Percentiles rank a stretch among this genome's conserved stretches.
These are phyloP conservation scores for Neopestalotiopsis sp. DNA, from an alignment of 2,329 filamentous ascomycete genomes.

Conservation along the genomic window DNA sequence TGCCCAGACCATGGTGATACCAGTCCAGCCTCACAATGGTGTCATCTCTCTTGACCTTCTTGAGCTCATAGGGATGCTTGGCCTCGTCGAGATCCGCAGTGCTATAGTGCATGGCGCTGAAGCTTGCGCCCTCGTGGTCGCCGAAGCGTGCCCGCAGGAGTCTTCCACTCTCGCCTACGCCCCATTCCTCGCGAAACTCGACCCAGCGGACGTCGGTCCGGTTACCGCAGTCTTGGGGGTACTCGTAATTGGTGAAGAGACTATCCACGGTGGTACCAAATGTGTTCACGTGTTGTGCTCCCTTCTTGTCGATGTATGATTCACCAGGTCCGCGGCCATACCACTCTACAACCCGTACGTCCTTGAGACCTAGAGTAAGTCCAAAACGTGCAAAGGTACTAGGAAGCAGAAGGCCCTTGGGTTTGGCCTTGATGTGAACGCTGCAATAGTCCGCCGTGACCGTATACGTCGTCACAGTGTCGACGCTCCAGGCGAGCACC, in stretches of 20 bases:
- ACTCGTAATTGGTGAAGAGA: constrained; percentile 68
- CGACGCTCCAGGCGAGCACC: constrained; percentile 65
- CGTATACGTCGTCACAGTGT: constrained; percentile 58
- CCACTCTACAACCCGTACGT: constrained; percentile 56
- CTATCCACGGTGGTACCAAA: constrained; percentile 53
- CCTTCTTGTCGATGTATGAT: constrained; percentile 70
- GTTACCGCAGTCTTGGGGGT: constrained; percentile 72
- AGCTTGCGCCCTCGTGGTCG: constrained; percentile 55
- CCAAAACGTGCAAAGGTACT: constrained; percentile 68
- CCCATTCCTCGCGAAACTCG: constrained; percentile 44
- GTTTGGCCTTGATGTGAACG: constrained; percentile 55
- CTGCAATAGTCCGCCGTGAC: constrained; percentile 55
- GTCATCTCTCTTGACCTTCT: constrained; percentile 52
- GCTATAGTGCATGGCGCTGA: constrained; percentile 62
- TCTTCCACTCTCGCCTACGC: constrained; percentile 33
- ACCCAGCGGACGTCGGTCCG: constrained; percentile 69
- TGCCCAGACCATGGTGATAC: constrained; percentile 67
- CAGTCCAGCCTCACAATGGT: constrained; percentile 65
- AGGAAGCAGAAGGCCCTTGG: constrained; percentile 55
- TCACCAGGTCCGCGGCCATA: constrained; percentile 72
- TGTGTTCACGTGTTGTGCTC: constrained; percentile 62
- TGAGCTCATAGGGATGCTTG: constrained; percentile 66
- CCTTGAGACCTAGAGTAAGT: constrained; percentile 52
- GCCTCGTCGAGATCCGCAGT: constrained; percentile 58
- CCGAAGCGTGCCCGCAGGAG: constrained; percentile 53